A percentile compares a stretch with the other conserved stretches of the same genome.
phyloP scores from a whole-genome alignment of 2,329 filamentous ascomycete species.

The Fusarium nematophilum region DNA sequence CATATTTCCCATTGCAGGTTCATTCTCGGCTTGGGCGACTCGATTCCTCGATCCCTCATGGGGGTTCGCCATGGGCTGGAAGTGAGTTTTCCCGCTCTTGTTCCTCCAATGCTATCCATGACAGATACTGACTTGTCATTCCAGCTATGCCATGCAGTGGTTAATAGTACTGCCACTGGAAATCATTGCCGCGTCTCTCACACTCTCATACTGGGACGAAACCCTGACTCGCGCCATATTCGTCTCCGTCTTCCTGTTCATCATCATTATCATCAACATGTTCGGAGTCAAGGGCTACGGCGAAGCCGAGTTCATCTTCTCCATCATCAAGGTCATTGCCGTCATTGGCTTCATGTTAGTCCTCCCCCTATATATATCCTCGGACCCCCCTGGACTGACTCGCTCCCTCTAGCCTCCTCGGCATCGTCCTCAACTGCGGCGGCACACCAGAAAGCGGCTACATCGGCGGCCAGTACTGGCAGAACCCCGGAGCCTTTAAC shows the following conservation, averaged over 20 bases:
- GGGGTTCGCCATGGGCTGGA: slow-evolving; percentile 97
- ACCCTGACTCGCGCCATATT: slow-evolving; percentile 76
- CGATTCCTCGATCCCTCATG: slow-evolving; percentile 93
- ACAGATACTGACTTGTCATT: slow-evolving; percentile 8
- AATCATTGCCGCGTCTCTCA: slow-evolving; percentile 87
- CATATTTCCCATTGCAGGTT: slow-evolving; percentile 88
- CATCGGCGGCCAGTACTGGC: slow-evolving; percentile 84
- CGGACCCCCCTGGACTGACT: slow-evolving; percentile 34
- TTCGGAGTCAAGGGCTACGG: slow-evolving; percentile 91
- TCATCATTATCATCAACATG: slow-evolving; percentile 85
- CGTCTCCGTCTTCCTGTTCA: slow-evolving; percentile 81
- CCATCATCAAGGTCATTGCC: slow-evolving; percentile 85
- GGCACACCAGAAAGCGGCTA: slow-evolving; percentile 80
- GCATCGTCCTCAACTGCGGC: slow-evolving; percentile 86
- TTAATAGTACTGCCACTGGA: slow-evolving; percentile 85
- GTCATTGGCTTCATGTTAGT: slow-evolving; percentile 88
- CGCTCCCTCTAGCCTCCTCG: slow-evolving; percentile 71
- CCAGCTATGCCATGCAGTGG: slow-evolving; percentile 88
- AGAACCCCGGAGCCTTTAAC: slow-evolving; percentile 83
- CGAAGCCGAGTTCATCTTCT: slow-evolving; percentile 89
- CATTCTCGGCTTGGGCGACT: slow-evolving; percentile 91
- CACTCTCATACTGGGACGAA: slow-evolving; percentile 82
- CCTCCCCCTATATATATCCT: neutral
- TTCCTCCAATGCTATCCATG: neutral
- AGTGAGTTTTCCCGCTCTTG: slow-evolving; percentile 62